Base-by-base conservation (phyloP, 2,329 filamentous ascomycete genomes). In the Trichoderma sp. region DNA sequence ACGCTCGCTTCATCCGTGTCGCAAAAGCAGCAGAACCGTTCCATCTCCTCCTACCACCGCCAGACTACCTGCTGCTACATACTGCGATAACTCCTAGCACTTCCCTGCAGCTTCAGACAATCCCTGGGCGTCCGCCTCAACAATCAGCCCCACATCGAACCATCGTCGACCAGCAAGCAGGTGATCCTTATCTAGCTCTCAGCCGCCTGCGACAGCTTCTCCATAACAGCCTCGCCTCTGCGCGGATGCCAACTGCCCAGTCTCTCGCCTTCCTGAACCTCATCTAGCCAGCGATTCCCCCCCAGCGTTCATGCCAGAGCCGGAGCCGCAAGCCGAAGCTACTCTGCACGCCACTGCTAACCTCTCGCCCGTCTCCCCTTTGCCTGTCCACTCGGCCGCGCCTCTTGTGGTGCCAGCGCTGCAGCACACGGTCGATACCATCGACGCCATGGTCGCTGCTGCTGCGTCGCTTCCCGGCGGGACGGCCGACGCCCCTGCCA, bases 291-390 rank as follows among this genome's bases (percentile, higher is more conserved):
- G 50, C 59, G 41, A 41, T 24, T 45, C 39, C 28, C 45, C 41
- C 43, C 50, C 61, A 64, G 48, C 61, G 10, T 56, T 52, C 54
- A 66, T 60, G 58, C 45, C 61, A 51, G 63, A 66, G 45, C 54
- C 61, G 44, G 66, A 67, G 39, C 54, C 47, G 72, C 78, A 80
- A 67, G 75, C 73, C 67, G 75, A 80, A 66, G 79, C 80, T 54
- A 77, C 81, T 72, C 72, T 83, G 68, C 78, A 82, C 79, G 83
- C 82, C 71, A 79, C 82, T 70, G 82, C 82, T 76, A 78, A 81
- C 74, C 76, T 85, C 65, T 83, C 79, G 55, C 83, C 82, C 14
- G 72, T 84, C 57, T 85, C 82, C 59, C 83, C 82, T 55, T 76
- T 80, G 65, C 78, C 81, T 65, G 72, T 83, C 66, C 78, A 83